These are phyloP conservation scores for Beauveria sp. DNA, from an alignment of 2,329 filamentous ascomycete species.

Conservation along the genomic window DNA sequence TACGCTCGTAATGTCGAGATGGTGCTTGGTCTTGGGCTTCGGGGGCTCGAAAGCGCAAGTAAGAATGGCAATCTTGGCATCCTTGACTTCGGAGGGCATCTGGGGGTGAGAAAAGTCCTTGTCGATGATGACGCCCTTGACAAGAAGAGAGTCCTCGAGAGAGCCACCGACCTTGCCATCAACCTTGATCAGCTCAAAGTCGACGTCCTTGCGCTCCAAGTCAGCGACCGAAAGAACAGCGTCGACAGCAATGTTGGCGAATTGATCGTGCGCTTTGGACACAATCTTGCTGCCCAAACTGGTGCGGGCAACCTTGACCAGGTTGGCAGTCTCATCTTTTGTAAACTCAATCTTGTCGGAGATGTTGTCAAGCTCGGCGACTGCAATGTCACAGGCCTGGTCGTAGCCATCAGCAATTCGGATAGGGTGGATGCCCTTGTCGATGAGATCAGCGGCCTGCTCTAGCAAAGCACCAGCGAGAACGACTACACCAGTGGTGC, in stretches of 20 bases:
- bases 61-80: conserved; percentile 95
- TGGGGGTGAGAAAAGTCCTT: conserved; percentile 99
- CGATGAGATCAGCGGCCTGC: conserved; percentile 94
- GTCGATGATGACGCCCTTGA: conserved; percentile 97
- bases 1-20: conserved; percentile 92
- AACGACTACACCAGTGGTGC: conserved; percentile 95
- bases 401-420: conserved; percentile 98
- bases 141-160: conserved; percentile 86
- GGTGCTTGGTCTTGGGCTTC: conserved; percentile 99
- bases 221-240: conserved; percentile 95
- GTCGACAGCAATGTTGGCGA: conserved; percentile 93
- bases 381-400: conserved; percentile 92
- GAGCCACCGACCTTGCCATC: conserved; percentile 95
- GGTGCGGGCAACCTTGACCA: conserved; percentile 91
- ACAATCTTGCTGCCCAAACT: conserved; percentile 98
- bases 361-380: conserved; percentile 86
- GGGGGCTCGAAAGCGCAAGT: conserved; percentile 98
- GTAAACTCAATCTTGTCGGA: conserved; percentile 86
- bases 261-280: conserved; percentile 97
- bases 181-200: conserved; percentile 99
- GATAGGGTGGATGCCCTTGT: conserved; percentile 99
- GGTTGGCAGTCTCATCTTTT: conserved; percentile 70
- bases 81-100: conserved; percentile 91
- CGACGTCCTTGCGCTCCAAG: conserved; percentile 90
- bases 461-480: conserved; percentile 90